Conservation (phyloP, 2,329 filamentous ascomycete genomes). For the Cercospora zeina region DNA sequence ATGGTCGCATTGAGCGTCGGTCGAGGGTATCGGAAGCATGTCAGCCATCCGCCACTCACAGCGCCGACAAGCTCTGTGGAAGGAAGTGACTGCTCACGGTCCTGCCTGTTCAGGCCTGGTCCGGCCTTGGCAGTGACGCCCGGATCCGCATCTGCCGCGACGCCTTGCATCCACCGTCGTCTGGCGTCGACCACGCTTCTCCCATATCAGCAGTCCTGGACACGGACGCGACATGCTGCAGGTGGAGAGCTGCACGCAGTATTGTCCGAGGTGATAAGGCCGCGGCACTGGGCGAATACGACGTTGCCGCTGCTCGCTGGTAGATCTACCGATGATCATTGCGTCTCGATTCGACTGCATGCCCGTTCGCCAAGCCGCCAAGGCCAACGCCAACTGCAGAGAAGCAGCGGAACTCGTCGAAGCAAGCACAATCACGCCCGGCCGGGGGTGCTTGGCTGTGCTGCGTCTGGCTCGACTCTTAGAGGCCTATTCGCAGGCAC, state of each 20-base stretch:
- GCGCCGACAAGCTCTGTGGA: constrained; percentile 16
- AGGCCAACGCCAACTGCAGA: constrained; percentile 4
- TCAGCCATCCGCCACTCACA: constrained; percentile 6
- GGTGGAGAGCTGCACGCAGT: no score
- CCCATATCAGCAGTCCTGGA: constrained; percentile 7
- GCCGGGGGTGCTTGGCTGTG: not conserved
- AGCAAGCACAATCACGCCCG: not conserved
- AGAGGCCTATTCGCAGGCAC: not conserved
- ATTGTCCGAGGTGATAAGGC: no score
- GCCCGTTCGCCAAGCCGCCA: constrained; percentile 2
- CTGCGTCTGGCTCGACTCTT: not conserved
- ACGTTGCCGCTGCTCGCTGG: no score
- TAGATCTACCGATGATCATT: no score
- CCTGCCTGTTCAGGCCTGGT: constrained; percentile 20
- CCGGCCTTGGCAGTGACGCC: constrained; percentile 8
- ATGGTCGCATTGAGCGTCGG: constrained; percentile 22
- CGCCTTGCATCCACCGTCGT: constrained; percentile 5
- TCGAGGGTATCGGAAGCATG: constrained; percentile 10
- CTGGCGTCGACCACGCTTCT: constrained; percentile 15
- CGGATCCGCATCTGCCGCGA: constrained; percentile 16
- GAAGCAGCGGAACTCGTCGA: not conserved
- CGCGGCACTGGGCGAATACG: no score
- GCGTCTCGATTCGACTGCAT: not conserved
- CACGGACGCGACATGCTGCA: not conserved
- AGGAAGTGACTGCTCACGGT: constrained; percentile 9